Percentiles rank a stretch among this genome's conserved stretches.
Conservation (phyloP, 2,329 filamentous ascomycete genomes). For the Didymosphaeria variabile region DNA sequence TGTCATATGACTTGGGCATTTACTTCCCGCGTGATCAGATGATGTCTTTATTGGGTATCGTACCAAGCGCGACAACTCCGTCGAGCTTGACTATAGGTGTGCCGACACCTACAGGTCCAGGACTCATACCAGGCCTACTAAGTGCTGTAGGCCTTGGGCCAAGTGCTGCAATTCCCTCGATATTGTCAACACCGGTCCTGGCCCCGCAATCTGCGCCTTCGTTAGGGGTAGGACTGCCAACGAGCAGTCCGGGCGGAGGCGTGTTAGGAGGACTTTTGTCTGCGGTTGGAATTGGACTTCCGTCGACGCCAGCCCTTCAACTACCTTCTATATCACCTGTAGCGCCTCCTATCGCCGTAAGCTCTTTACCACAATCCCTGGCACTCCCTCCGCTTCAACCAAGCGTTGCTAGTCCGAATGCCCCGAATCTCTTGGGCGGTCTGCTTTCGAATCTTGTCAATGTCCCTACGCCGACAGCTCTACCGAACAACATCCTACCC, state of each 20-base stretch:
- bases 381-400: neutral
- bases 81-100: neutral
- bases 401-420: neutral
- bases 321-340: neutral
- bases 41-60: neutral
- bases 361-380: neutral
- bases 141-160: slow-evolving; percentile 2
- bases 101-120: slow-evolving; percentile 3
- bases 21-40: slow-evolving; percentile 11
- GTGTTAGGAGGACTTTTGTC: neutral
- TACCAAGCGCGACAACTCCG: neutral
- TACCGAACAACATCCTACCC: neutral
- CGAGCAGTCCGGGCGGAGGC: neutral
- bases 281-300: slow-evolving; percentile 7
- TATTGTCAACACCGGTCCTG: neutral
- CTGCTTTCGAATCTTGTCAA: slow-evolving; percentile 3
- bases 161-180: neutral
- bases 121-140: neutral
- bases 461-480: neutral
- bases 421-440: neutral
- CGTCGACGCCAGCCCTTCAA: neutral
- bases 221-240: neutral
- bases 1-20: slow-evolving; percentile 14
- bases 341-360: neutral
- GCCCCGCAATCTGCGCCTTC: neutral